These are phyloP conservation scores for Oryza australiensis DNA, from an alignment of 176 grass and related monocot species.

Conservation along the genomic window DNA sequence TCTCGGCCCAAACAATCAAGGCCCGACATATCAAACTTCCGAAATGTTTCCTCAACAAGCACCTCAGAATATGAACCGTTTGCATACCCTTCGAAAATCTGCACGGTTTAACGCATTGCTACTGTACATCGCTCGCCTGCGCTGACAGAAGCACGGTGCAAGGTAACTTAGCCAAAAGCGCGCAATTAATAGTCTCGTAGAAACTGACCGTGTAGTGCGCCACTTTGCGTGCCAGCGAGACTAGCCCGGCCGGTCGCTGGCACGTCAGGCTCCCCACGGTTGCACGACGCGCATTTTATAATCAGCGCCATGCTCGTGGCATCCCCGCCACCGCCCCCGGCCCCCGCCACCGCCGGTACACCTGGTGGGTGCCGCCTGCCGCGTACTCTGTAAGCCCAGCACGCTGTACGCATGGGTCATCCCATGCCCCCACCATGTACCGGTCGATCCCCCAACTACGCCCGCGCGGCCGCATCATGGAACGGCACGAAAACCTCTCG, in stretches of 20 bases:
- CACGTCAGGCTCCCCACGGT: slow-evolving; percentile 28
- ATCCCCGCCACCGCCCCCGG: too few relatives aligned
- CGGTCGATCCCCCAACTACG: too few relatives aligned
- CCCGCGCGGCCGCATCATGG: too few relatives aligned
- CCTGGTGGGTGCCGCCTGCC: slow-evolving; percentile 11
- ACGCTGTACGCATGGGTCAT: not conserved
- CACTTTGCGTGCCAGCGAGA: slow-evolving; percentile 45
- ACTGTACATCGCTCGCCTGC: not conserved
- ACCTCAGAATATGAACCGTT: too few relatives aligned
- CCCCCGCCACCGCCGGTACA: not conserved
- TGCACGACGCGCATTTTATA: not conserved
- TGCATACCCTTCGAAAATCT: too few relatives aligned
- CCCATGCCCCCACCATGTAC: too few relatives aligned
- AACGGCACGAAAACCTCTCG: not conserved
- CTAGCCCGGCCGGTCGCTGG: not conserved
- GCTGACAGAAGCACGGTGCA: not conserved
- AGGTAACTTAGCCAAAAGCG: not conserved
- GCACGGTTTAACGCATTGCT: not conserved
- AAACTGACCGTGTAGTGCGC: not conserved
- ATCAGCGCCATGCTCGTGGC: not conserved
- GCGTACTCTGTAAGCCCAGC: not conserved
- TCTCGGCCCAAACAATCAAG: not conserved
- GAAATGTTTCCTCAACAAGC: not conserved
- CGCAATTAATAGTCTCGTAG: not conserved
- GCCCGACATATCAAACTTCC: not conserved